phyloP scores from a whole-genome alignment of 2,329 filamentous ascomycete species.

The Neofusicoccum ribis region DNA sequence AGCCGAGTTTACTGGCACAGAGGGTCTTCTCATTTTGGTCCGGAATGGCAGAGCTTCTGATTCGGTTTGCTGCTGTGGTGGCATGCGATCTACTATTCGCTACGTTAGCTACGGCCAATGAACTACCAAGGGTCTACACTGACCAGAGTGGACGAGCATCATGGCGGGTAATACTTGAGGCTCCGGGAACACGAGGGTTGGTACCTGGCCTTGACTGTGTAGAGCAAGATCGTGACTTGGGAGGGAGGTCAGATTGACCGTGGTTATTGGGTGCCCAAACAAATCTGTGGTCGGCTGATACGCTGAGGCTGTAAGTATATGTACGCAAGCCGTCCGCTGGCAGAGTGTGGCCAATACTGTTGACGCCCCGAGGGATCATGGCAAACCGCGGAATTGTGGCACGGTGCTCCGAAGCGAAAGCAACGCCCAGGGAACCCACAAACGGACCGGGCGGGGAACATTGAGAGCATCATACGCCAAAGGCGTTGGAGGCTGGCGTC shows the following conservation, averaged over 20 bases:
- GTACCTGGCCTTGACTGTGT: background rate
- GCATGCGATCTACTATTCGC: background rate
- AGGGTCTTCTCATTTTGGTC: background rate
- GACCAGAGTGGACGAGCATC: background rate
- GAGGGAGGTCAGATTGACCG: background rate
- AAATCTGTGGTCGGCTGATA: background rate
- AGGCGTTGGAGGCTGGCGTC: background rate
- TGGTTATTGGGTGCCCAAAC: background rate
- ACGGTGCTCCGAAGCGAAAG: background rate
- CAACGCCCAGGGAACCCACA: background rate
- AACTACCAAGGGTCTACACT: background rate
- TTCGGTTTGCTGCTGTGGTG: background rate
- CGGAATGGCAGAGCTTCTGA: background rate
- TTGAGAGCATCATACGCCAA: constrained; percentile 8
- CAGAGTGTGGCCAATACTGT: background rate
- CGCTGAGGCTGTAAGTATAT: constrained; percentile 2
- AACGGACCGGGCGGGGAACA: background rate
- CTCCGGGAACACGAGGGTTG: no score
- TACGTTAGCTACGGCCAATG: background rate
- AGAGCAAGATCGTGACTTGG: background rate
- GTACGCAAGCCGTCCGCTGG: background rate
- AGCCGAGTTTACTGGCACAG: constrained; percentile 5
- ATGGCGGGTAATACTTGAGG: background rate
- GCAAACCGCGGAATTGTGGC: background rate
- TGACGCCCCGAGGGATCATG: background rate